Evolutionary conservation across 2,329 filamentous ascomycete species (phyloP), one percentile per base, ranked within the genome.

Genomic region (Colletotrichum horii): DNA sequence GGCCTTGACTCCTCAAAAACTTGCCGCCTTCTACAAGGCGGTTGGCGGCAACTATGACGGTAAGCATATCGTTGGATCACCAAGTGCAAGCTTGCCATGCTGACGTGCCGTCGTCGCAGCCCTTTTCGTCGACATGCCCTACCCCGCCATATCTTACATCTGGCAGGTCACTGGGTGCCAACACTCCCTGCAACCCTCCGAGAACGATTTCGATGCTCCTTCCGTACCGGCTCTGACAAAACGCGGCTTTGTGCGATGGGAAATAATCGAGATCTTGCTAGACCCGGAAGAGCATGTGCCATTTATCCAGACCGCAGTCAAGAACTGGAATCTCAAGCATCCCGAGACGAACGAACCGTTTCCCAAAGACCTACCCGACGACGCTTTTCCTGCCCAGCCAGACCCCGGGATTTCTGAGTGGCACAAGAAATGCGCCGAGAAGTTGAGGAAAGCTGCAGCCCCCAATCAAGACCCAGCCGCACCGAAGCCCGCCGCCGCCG

Each of bases 101-200:
- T 76, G 66, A 76, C 74, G 28, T 12, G n/a, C 16, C 71, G 77
- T 79, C 69, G 79, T 26, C 66, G 76, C 79, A 92, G 91, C 89
- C 28, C 91, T 98, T 70, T 98, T 98, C 83, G 88, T 96, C 56
- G 89, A 93, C 4, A 95, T 94, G 38, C 93, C 94, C 24, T 87
- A 93, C 76, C 87, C 92, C 48, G 93, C 94, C 58, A 93, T 99
- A 77, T 97, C 96, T 32, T 97, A 95, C 85, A 97, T 98, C 78
- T 98, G 97, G 89, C 94, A 95, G 81, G 94, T 94, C 9, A 91
- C 98, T 67, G 97, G 96, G 79, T 98, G 96, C 83, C 94, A 96
- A 80, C 96, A 98, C 85, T 93, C 92, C 66, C 89, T 98, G 32
- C 94, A 97, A 79, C 95, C 95, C 1, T 69, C 72, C 56, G 90